Evolutionary conservation across 352 stramenopile genomes (phyloP).

Genomic region (Thraustochytrium sp.): DNA sequence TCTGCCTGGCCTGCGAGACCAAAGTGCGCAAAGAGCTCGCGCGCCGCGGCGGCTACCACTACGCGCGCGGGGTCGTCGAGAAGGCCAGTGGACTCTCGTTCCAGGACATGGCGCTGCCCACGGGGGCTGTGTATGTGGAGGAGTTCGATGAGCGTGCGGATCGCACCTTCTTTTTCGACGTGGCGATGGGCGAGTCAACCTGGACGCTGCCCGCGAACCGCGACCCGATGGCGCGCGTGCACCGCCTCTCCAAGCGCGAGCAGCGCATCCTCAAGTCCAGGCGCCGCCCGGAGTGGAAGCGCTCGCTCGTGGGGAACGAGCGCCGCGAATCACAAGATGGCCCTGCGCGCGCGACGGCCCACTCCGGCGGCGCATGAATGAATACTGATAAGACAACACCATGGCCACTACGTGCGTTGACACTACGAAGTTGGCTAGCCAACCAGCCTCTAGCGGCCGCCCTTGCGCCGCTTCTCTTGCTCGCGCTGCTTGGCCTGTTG

Average conservation of each 20-base stretch:
- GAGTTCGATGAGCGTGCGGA: not conserved
- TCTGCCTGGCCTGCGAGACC: not conserved
- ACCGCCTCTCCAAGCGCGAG: not conserved
- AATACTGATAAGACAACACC: not conserved
- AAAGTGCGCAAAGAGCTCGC: not conserved
- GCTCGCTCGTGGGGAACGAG: not conserved
- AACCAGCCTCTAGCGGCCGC: too few species aligned
- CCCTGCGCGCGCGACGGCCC: too few species aligned
- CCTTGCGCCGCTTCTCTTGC: not conserved
- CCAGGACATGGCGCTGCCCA: not conserved
- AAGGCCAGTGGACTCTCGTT: not conserved
- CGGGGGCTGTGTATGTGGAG: not conserved
- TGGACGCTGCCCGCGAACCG: not conserved
- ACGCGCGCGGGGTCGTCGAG: not conserved
- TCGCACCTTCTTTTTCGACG: slow-evolving; percentile 12
- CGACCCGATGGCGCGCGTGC: not conserved
- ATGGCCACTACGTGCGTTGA: too few species aligned
- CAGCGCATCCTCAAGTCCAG: not conserved
- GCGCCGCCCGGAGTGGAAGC: not conserved
- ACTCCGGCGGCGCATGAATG: too few species aligned
- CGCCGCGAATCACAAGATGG: too few species aligned
- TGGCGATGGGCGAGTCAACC: not conserved
- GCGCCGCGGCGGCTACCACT: slow-evolving; percentile 5
- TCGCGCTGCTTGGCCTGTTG: not conserved
- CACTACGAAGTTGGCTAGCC: too few species aligned